phyloP scores from a whole-genome alignment of 805 yeast species.

The Hanseniaspora hatyaiensis region DNA sequence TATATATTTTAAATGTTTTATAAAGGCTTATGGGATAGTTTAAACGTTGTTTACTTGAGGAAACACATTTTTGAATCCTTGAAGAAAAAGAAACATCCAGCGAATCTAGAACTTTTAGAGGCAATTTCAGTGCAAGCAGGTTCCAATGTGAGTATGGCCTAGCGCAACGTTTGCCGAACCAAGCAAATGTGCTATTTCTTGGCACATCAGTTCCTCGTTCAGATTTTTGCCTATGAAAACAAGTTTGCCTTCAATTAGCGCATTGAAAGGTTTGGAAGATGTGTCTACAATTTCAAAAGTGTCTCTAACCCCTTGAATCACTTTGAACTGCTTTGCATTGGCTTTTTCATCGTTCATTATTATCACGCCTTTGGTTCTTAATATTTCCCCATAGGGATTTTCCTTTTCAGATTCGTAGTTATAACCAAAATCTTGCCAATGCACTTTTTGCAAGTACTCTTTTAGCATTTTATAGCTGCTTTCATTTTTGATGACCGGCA shows the following conservation, averaged over 20 bases:
- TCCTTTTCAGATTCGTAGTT: constrained; percentile 25
- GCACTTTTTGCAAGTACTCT: constrained; percentile 49
- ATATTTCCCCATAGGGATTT: constrained; percentile 46
- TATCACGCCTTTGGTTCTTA: constrained; percentile 69
- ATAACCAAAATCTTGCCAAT: constrained; percentile 55
- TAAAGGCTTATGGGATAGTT: too few relatives aligned
- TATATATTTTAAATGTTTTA: too few relatives aligned
- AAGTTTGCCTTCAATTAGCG: constrained; percentile 40
- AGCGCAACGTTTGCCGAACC: not conserved
- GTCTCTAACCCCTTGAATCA: constrained; percentile 86
- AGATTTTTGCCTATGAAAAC: constrained; percentile 68
- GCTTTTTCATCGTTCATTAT: constrained; percentile 28
- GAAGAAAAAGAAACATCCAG: not conserved
- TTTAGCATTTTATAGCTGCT: constrained; percentile 41
- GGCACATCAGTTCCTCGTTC: constrained; percentile 28
- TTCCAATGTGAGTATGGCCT: not conserved
- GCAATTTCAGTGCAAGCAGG: not conserved
- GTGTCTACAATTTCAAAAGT: constrained; percentile 65
- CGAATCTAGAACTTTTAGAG: too few relatives aligned
- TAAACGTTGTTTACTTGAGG: not conserved
- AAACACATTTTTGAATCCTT: not conserved
- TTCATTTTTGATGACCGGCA: constrained; percentile 31
- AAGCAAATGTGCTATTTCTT: constrained; percentile 17
- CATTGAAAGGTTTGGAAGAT: constrained; percentile 26
- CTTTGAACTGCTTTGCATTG: constrained; percentile 33